Percentiles rank a stretch among this genome's conserved stretches.
Conservation (phyloP, 2,329 filamentous ascomycete species). For the Cercospora sesami region DNA sequence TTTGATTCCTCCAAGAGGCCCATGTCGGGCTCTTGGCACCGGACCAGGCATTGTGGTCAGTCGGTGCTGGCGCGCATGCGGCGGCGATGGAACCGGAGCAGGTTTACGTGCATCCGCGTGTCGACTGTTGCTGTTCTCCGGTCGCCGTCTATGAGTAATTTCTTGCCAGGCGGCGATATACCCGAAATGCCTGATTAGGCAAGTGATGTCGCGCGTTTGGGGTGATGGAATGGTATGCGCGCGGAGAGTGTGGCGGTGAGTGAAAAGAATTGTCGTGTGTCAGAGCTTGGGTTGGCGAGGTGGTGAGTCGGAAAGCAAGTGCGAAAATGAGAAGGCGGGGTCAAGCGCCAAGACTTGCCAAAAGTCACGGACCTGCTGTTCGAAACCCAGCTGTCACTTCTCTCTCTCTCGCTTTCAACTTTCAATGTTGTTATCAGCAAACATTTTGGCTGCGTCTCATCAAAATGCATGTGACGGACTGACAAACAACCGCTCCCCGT, state of each 20-base stretch:
- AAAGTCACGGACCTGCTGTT: not conserved
- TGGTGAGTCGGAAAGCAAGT: constrained; percentile 2
- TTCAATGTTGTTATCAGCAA: not conserved
- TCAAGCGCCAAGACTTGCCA: not conserved
- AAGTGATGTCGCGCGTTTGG: not conserved
- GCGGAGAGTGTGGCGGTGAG: not conserved
- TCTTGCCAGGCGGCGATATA: not conserved
- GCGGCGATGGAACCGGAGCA: not conserved
- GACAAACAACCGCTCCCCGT: too few species aligned
- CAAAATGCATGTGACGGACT: too few species aligned
- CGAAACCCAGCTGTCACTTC: not conserved
- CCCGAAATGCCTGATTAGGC: not conserved
- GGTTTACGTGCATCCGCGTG: not conserved
- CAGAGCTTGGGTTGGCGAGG: not conserved
- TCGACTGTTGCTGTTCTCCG: not conserved
- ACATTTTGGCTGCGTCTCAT: not conserved
- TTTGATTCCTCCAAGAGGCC: constrained; percentile 16
- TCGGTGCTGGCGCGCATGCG: constrained; percentile 3
- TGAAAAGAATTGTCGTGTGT: not conserved
- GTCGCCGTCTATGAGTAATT: not conserved
- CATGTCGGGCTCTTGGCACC: constrained; percentile 11
- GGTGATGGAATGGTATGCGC: not conserved
- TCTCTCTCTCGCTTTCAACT: too few species aligned
- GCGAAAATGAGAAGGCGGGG: not conserved
- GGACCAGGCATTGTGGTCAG: constrained; percentile 10